Evolutionary conservation across 192 early-diverging fungal species (phyloP).

Genomic region (Mortierella claussenii): DNA sequence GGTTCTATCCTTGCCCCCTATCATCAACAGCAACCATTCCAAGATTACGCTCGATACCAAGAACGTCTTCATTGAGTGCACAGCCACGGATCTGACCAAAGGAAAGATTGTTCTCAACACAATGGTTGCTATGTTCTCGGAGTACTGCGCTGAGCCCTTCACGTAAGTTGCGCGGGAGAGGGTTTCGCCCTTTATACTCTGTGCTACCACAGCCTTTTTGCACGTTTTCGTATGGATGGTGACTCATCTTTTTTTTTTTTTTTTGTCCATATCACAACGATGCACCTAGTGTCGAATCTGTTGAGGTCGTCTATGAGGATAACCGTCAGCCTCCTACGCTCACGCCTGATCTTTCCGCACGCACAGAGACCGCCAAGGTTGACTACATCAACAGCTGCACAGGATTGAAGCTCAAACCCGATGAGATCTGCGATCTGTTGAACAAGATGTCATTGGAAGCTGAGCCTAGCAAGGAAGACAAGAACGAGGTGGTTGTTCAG

Average conservation of each 20-base stretch:
- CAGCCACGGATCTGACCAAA: conserved; percentile 96
- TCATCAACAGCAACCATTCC: conserved; percentile 98
- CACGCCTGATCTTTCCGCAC: conserved; percentile 79
- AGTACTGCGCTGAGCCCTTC: conserved; percentile 91
- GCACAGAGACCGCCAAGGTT: conserved; percentile 75
- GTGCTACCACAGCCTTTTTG: too few species aligned
- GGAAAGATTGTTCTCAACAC: conserved; percentile 94
- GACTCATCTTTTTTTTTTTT: conserved; percentile 4
- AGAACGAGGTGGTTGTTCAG: conserved; percentile 73
- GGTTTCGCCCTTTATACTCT: too few species aligned
- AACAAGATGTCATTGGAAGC: conserved; percentile 91
- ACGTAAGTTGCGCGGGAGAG: too few species aligned
- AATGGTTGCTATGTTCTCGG: conserved; percentile 94
- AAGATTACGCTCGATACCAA: conserved; percentile 95
- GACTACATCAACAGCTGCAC: conserved; percentile 92
- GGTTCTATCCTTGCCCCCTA: conserved; percentile 96
- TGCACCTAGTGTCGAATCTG: conserved; percentile 82
- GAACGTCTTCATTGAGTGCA: conserved; percentile 98
- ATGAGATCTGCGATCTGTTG: conserved; percentile 80
- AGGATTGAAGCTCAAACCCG: conserved; percentile 73
- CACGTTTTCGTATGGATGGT: conserved; percentile 8
- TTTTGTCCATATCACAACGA: conserved; percentile 1
- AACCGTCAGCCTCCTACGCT: conserved; percentile 62
- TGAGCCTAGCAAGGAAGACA: conserved; percentile 56
- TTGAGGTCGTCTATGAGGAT: conserved; percentile 90